Conservation (phyloP, 2,329 filamentous ascomycete genomes). For the Lachnellula hyalina region DNA sequence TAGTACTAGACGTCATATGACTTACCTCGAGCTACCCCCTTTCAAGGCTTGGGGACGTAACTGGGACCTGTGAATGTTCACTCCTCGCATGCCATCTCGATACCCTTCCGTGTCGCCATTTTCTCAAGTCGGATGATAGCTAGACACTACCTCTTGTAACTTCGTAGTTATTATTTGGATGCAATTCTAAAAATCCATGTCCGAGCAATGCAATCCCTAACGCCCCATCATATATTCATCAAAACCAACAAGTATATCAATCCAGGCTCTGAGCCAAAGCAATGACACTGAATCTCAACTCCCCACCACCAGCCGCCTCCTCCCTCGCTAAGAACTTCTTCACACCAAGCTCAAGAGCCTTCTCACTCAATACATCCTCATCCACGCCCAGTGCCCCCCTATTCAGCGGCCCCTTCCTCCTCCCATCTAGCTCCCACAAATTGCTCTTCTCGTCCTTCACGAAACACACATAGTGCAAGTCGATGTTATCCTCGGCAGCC, state of each 20-base stretch:
- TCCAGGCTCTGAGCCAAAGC: conserved; percentile 19
- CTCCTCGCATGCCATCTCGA: too few species aligned
- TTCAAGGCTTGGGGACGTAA: too few species aligned
- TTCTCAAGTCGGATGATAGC: too few species aligned
- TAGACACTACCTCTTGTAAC: too few species aligned
- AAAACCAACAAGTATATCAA: neutral
- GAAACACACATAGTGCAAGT: conserved; percentile 95
- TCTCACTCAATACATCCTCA: conserved; percentile 71
- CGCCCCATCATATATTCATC: neutral
- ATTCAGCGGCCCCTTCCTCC: conserved; percentile 60
- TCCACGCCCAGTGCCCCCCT: conserved; percentile 47
- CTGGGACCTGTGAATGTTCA: too few species aligned
- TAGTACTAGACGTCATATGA: too few species aligned
- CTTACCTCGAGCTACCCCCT: too few species aligned
- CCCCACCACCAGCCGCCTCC: conserved; percentile 16
- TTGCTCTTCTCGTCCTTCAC: conserved; percentile 65
- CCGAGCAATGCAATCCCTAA: neutral
- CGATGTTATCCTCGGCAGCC: conserved; percentile 67
- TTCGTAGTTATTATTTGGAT: too few species aligned
- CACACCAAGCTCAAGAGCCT: conserved; percentile 64
- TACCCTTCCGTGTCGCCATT: too few species aligned
- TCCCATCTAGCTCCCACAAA: conserved; percentile 66
- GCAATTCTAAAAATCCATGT: neutral
- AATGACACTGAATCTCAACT: conserved; percentile 30
- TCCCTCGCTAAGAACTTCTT: conserved; percentile 31